Base-by-base conservation (phyloP, 108 stramenopile genomes). In the Nannochloropsis gaditana region DNA sequence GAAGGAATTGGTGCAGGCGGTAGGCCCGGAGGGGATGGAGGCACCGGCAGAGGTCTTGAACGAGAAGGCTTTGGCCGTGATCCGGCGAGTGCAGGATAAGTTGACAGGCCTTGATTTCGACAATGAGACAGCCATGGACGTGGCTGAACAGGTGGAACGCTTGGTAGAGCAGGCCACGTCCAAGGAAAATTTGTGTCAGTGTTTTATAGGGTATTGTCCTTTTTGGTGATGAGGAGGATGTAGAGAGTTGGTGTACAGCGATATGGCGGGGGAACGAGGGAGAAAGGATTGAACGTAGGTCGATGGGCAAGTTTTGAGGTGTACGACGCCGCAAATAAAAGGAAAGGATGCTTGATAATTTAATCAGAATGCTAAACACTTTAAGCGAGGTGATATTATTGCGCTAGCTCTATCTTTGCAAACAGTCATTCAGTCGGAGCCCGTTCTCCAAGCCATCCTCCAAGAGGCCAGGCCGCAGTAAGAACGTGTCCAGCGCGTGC, bases 1-100 rank as follows among this genome's bases (percentile, higher is more conserved):
- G 85, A 43, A 45, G 79, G 45, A 84, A 10, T 21, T 91, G 21
- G 44, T 85, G 47, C 45, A 44, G 21, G 41, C 87, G 79, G 44
- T 82, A 2, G 89, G 87, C 3, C 79, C 45, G 21, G 86, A 90
- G 44, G 85, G 85, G 15, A 82, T 41, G 9, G 84, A 90, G 15
- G 90, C 89, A 2, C 83, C 85, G 9, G 73, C 41, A 11, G 90
- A 91, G 83, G 92, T 93, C 9, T 88, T 99, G 45, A 99, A 98
- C 90, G 96, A 97, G 86, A 94, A 94, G 89, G 99, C 99, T 11
- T 87, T 99, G 11, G 94, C 95, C 83, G 97, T 99, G 44, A 94
- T 99, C 85, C 92, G 92, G 82, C 93, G 99, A 9, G 95, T 99
- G 41, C 95, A 97, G 87, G 96, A 96, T 85, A 99, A 99, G 87